Conservation (phyloP, 768 basidiomycete genomes). For the Chiua virens region DNA sequence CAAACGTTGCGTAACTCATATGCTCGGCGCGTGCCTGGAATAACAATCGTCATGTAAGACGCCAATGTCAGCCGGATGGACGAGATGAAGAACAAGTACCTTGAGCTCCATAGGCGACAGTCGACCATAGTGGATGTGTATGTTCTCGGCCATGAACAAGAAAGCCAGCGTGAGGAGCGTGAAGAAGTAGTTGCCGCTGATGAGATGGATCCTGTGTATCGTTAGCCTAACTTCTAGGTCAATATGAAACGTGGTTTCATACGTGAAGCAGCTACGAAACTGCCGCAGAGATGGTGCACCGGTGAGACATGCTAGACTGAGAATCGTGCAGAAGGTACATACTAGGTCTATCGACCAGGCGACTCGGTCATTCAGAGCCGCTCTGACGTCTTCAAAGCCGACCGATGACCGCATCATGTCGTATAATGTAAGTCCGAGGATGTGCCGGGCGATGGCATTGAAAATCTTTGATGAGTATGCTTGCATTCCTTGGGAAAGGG, state of each 20-base stretch:
- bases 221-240: neutral
- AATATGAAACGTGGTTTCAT: neutral
- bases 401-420: slow-evolving; percentile 13
- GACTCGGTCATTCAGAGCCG: slow-evolving; percentile 9
- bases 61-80: neutral
- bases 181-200: slow-evolving; percentile 3
- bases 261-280: slow-evolving; percentile 12
- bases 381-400: slow-evolving; percentile 23
- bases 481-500: too few relatives aligned
- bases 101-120: slow-evolving; percentile 21
- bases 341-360: slow-evolving; percentile 25
- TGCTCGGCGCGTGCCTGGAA: slow-evolving; percentile 4
- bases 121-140: slow-evolving; percentile 15
- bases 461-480: neutral
- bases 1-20: slow-evolving; percentile 14
- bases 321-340: neutral
- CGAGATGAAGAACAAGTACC: neutral
- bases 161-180: slow-evolving; percentile 13
- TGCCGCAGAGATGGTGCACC: neutral
- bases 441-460: neutral
- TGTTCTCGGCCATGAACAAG: slow-evolving; percentile 19
- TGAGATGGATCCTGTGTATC: slow-evolving; percentile 17
- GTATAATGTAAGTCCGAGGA: slow-evolving; percentile 16
- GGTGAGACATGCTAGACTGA: neutral
- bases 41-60: neutral